Evolutionary conservation across 2,329 filamentous ascomycete species (phyloP).

Genomic region (Tolypocladium nubicola): DNA sequence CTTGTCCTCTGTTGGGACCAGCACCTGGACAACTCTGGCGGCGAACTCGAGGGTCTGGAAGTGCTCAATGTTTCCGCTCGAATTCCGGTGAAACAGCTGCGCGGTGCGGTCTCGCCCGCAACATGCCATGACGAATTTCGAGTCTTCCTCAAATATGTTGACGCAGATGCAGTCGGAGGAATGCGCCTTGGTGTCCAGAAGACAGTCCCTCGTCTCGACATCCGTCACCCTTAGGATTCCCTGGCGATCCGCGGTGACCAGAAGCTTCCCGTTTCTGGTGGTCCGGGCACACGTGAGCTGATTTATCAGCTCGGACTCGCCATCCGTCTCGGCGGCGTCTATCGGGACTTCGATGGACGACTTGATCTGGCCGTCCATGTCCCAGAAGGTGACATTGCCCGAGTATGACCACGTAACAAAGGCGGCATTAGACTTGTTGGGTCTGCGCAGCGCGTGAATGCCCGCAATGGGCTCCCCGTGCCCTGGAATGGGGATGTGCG

Average conservation of each 20-base stretch:
- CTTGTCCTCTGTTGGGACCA: constrained; percentile 65
- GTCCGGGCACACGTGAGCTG: constrained; percentile 50
- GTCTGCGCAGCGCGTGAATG: constrained; percentile 51
- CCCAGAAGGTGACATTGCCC: constrained; percentile 78
- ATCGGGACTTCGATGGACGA: constrained; percentile 56
- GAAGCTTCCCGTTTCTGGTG: constrained; percentile 49
- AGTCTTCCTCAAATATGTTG: constrained; percentile 53
- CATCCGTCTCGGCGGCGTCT: constrained; percentile 45
- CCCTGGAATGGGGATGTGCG: constrained; percentile 48
- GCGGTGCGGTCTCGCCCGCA: constrained; percentile 85
- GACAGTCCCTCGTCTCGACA: constrained; percentile 45
- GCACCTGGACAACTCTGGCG: constrained; percentile 64
- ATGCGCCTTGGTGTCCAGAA: constrained; percentile 75
- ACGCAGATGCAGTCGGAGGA: constrained; percentile 77
- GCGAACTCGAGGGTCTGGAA: constrained; percentile 92
- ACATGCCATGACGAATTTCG: constrained; percentile 61
- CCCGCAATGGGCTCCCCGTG: constrained; percentile 61
- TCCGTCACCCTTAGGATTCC: constrained; percentile 71
- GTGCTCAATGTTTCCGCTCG: constrained; percentile 54
- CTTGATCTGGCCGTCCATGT: constrained; percentile 57
- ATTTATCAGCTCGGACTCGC: constrained; percentile 43
- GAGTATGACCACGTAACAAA: constrained; percentile 86
- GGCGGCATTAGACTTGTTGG: constrained; percentile 52
- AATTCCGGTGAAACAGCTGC: constrained; percentile 66
- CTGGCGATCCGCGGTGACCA: constrained; percentile 77